Conservation (phyloP, 2,329 filamentous ascomycete species). For the Xylariaceae sp. region DNA sequence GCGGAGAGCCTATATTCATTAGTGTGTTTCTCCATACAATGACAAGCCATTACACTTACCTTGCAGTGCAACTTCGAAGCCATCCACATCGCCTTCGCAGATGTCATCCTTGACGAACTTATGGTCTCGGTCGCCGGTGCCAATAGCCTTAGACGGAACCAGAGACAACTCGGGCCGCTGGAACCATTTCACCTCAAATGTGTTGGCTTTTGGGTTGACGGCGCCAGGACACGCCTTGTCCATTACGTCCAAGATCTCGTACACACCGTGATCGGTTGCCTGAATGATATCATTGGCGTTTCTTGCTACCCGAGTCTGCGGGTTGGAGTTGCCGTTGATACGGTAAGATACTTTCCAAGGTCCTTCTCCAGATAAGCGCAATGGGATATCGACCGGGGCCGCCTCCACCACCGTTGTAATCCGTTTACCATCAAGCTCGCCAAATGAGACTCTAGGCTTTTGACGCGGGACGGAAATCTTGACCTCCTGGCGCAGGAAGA, state of each 20-base stretch:
- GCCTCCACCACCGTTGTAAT: slow-evolving; percentile 73
- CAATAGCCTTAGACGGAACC: slow-evolving; percentile 59
- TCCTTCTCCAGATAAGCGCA: slow-evolving; percentile 78
- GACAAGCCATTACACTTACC: slow-evolving; percentile 45
- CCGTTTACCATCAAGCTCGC: slow-evolving; percentile 75
- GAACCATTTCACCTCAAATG: slow-evolving; percentile 82
- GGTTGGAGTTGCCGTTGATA: slow-evolving; percentile 53
- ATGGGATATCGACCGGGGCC: slow-evolving; percentile 67
- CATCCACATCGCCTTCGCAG: slow-evolving; percentile 92
- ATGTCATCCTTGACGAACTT: slow-evolving; percentile 73
- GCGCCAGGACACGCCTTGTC: slow-evolving; percentile 80
- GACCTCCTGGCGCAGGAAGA: slow-evolving; percentile 76
- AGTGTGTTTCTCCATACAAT: slow-evolving; percentile 20
- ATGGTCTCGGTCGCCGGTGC: slow-evolving; percentile 38
- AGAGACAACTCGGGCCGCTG: slow-evolving; percentile 70
- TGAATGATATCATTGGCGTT: slow-evolving; percentile 64
- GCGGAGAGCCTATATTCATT: slow-evolving; percentile 59
- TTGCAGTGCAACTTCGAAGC: slow-evolving; percentile 73
- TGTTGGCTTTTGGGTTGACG: slow-evolving; percentile 68
- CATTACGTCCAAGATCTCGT: slow-evolving; percentile 71
- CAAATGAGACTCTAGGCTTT: slow-evolving; percentile 81
- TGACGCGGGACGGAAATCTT: slow-evolving; percentile 86
- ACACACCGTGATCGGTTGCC: slow-evolving; percentile 66
- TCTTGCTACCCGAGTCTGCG: slow-evolving; percentile 21
- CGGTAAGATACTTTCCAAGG: slow-evolving; percentile 80